A percentile compares a stretch with the other conserved stretches of the same genome.
Evolutionary conservation across 2,329 filamentous ascomycete species (phyloP).

Genomic region (Monosporascus cannonballus): DNA sequence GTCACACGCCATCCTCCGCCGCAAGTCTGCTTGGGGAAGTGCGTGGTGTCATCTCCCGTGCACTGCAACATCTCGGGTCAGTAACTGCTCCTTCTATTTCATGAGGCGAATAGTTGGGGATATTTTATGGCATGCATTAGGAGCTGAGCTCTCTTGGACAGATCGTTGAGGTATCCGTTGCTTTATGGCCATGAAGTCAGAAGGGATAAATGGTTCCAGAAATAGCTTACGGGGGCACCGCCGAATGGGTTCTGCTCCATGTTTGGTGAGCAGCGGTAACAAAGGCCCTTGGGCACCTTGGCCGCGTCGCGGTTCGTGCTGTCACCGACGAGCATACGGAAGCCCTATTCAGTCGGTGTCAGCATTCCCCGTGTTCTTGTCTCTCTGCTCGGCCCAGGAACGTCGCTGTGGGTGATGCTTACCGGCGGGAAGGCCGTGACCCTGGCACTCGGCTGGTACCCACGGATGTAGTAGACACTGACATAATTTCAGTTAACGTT

Average conservation of each 20-base stretch:
- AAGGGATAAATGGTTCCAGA: no score
- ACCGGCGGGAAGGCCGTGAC: conserved; percentile 25
- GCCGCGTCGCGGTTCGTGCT: conserved; percentile 17
- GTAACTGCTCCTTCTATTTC: no score
- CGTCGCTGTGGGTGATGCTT: conserved; percentile 1
- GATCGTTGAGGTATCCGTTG: no score
- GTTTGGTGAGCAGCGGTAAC: conserved; percentile 25
- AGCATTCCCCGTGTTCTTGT: not conserved
- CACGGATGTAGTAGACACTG: conserved; percentile 25
- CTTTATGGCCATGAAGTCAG: no score
- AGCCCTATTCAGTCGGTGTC: conserved; percentile 15
- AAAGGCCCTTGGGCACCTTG: conserved; percentile 23
- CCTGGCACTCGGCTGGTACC: conserved; percentile 20
- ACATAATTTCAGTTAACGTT: no score
- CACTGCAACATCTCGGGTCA: conserved; percentile 5
- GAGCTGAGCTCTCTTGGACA: no score
- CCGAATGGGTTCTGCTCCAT: conserved; percentile 26
- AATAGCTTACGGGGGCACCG: conserved; percentile 15
- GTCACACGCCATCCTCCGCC: conserved; percentile 23
- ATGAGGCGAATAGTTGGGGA: no score
- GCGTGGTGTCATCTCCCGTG: conserved; percentile 23
- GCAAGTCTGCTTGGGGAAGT: conserved; percentile 19
- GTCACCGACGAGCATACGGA: conserved; percentile 27
- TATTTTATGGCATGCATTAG: no score
- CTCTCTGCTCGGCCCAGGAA: no score